A percentile compares a stretch with the other conserved stretches of the same genome.
Evolutionary conservation across 768 basidiomycete species (phyloP).

Genomic region (Epithele typhae): DNA sequence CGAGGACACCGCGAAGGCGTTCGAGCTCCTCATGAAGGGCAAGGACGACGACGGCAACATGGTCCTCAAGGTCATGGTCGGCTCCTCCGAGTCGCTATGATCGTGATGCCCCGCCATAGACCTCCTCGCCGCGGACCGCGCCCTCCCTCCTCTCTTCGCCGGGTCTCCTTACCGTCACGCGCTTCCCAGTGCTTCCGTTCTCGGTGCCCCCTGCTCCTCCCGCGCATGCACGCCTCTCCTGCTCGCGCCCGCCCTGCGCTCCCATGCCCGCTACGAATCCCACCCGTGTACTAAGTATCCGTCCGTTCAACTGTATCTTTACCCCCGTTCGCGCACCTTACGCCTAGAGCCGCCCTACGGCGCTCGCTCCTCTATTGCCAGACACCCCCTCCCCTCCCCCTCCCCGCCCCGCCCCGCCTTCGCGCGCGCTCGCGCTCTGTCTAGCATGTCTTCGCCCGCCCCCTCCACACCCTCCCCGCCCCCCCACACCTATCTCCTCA

Average conservation of each 20-base stretch:
- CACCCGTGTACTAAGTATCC: no score
- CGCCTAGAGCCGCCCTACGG: not conserved
- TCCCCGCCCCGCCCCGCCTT: not conserved
- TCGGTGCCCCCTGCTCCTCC: not conserved
- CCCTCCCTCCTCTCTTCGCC: not conserved
- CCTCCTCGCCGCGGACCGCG: not conserved
- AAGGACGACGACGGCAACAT: constrained; percentile 74
- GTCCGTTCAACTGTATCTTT: no score
- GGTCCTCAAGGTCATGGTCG: constrained; percentile 90
- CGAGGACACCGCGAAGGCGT: constrained; percentile 64
- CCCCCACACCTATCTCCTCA: no score
- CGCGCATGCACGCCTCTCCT: no score
- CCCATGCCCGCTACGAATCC: no score
- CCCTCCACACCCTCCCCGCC: not conserved
- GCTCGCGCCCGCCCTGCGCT: no score
- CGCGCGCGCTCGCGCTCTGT: not conserved
- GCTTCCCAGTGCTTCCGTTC: not conserved
- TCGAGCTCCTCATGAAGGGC: constrained; percentile 76
- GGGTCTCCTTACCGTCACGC: not conserved
- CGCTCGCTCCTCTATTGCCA: not conserved
- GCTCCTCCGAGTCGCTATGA: constrained; percentile 19
- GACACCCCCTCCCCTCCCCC: not conserved
- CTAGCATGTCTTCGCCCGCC: not conserved
- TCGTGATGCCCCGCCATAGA: not conserved
- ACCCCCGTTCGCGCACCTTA: no score